Base-by-base conservation (phyloP, 1,139 yeast genomes). In the Spencermartinsiella ligniputridi region DNA sequence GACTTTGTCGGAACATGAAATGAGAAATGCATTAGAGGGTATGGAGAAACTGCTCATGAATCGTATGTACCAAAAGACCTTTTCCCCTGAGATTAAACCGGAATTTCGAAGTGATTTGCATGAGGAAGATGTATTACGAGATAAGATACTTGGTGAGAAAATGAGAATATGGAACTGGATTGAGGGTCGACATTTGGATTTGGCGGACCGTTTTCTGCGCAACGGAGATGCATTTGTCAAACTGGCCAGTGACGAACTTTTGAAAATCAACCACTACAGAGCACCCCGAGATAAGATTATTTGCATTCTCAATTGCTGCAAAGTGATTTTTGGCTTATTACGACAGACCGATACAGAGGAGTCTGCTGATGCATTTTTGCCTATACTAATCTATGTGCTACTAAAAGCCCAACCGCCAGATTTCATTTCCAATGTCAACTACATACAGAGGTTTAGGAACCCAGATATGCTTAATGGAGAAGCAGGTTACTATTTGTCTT, bases 281-380 rank as follows among this genome's bases (percentile, higher is more conserved):
- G 94, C 97, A 0, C 98, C 98, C 9, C 72, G 98, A 45, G 98
- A 94, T 60, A 94, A 94, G 60, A 82, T 89, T 51, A 88, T 92
- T 39, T 92, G 98, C 62, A 73, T 92, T 6, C 71, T 94, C 49
- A 94, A 94, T 66, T 81, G 94, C 46, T 90, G 97, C 62, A 92
- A 92, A 63, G 90, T 92, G 13, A 83, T 94, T 6, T 89, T 89
- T 70, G 95, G 96, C 15, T 72, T 87, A 45, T 75, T 94, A 45
- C 80, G 89, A 52, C 84, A 82, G 46, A 76, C 78, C 34, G 67
- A 73, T 37, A 66, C 75, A 32, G 83, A 81, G 45, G 95, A 87
- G 56, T 90, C 90, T 53, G 99, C 99, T 0, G 99, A 94, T 64
- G 78, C 87, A 22, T 94, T 94, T 62, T 75, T 94, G 21, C 98